These are phyloP conservation scores for Lactarius tabidus DNA, from an alignment of 768 basidiomycete species.

Conservation along the genomic window DNA sequence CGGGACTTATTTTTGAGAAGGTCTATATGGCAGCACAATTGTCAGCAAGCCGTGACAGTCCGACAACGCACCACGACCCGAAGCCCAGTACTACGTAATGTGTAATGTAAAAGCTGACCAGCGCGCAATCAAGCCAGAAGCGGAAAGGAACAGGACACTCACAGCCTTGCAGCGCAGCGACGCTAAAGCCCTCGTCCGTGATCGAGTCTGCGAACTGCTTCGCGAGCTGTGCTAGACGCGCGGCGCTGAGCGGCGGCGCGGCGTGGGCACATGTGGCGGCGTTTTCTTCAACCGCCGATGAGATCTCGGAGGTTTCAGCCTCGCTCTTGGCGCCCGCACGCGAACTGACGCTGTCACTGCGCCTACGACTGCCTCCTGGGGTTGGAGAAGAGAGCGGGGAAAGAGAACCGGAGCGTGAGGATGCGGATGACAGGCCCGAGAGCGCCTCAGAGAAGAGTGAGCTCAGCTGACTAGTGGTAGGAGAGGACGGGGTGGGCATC, in stretches of 20 bases:
- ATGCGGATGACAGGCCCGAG: constrained; percentile 37
- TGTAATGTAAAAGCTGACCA: constrained; percentile 18
- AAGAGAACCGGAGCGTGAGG: constrained; percentile 35
- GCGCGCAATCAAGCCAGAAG: constrained; percentile 25
- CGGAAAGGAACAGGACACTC: constrained; percentile 37
- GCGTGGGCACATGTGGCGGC: constrained; percentile 56
- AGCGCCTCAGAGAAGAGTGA: constrained; percentile 44
- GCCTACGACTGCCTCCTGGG: constrained; percentile 16
- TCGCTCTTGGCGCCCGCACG: constrained; percentile 30
- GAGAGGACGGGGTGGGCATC: constrained; percentile 37
- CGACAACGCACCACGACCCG: constrained; percentile 23
- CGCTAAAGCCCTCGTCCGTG: constrained; percentile 83
- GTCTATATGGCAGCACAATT: constrained; percentile 39
- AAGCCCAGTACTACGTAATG: constrained; percentile 15
- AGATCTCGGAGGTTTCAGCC: constrained; percentile 44
- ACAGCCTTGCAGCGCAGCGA: constrained; percentile 90
- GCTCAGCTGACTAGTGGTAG: constrained; percentile 45
- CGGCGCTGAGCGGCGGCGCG: constrained; percentile 60
- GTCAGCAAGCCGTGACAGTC: constrained; percentile 28
- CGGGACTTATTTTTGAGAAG: constrained; percentile 80
- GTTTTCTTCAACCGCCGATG: constrained; percentile 60
- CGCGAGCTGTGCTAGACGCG: constrained; percentile 63
- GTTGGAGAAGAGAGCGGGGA: constrained; percentile 27
- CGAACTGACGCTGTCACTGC: constrained; percentile 21
- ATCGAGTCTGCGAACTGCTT: constrained; percentile 76